Conservation (phyloP, 352 stramenopile species). For the Thraustochytrium sp. region DNA sequence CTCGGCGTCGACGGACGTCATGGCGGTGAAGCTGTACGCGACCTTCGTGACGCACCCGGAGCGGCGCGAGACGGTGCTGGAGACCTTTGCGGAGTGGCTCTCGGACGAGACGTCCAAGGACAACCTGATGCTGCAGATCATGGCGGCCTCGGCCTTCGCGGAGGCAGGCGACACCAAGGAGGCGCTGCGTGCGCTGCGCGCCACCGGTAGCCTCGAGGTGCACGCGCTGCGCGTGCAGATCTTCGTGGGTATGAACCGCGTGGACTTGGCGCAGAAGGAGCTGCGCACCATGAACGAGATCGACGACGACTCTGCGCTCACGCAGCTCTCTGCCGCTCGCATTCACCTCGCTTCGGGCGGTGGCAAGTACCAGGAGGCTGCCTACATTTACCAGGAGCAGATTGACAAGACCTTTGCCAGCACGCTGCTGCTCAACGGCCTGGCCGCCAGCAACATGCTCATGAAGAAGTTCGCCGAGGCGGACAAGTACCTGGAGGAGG, state of each 20-base stretch:
- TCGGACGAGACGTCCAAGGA: constrained; percentile 36
- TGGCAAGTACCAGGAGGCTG: constrained; percentile 31
- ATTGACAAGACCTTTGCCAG: constrained; percentile 33
- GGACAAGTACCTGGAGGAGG: constrained; percentile 21
- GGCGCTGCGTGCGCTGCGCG: constrained; percentile 11
- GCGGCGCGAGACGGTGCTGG: background rate
- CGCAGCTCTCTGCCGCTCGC: constrained; percentile 7
- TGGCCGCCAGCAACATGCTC: constrained; percentile 12
- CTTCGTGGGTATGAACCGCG: constrained; percentile 31
- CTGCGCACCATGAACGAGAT: constrained; percentile 15
- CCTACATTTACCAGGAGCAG: constrained; percentile 43
- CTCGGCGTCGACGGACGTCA: background rate
- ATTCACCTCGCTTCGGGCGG: background rate
- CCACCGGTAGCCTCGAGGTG: constrained; percentile 1
- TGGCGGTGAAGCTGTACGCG: constrained; percentile 19
- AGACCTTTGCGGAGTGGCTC: constrained; percentile 21
- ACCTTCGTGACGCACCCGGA: background rate
- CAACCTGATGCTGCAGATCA: constrained; percentile 38
- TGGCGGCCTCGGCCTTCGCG: background rate
- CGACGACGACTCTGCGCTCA: constrained; percentile 42
- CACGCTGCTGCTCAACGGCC: constrained; percentile 9
- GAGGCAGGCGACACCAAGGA: constrained; percentile 18
- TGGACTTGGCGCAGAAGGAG: constrained; percentile 31
- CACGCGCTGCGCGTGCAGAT: constrained; percentile 23
- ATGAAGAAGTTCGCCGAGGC: constrained; percentile 36